Conservation (phyloP, 2,329 filamentous ascomycete genomes). For the Aspergillus brunneoviolaceus region DNA sequence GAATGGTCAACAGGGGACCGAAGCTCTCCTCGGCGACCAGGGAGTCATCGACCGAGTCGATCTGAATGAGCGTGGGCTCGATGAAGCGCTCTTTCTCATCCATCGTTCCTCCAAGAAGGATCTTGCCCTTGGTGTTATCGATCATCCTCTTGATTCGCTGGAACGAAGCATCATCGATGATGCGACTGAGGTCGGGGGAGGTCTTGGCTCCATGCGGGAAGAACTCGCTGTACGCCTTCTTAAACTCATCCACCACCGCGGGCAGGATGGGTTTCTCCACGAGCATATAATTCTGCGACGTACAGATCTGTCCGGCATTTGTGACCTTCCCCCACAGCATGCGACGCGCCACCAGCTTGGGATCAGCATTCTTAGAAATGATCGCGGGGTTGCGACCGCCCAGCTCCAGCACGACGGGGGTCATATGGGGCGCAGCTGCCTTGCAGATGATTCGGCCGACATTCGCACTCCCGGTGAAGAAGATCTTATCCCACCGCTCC, state of each 20-base stretch:
- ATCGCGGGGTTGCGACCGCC: constrained; percentile 92
- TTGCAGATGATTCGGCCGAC: constrained; percentile 86
- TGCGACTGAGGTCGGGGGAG: constrained; percentile 75
- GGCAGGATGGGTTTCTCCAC: constrained; percentile 73
- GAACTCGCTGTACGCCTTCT: constrained; percentile 69
- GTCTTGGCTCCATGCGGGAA: constrained; percentile 77
- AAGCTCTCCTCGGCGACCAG: constrained; percentile 85
- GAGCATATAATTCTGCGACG: constrained; percentile 89
- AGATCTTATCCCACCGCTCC: constrained; percentile 96
- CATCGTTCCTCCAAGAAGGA: constrained; percentile 80
- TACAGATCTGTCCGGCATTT: constrained; percentile 87
- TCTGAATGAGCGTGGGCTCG: constrained; percentile 87
- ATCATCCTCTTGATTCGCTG: constrained; percentile 85
- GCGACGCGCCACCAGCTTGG: constrained; percentile 75
- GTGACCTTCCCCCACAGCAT: constrained; percentile 85
- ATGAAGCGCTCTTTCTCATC: constrained; percentile 81
- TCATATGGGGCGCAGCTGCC: constrained; percentile 85
- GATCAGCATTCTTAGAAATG: constrained; percentile 77
- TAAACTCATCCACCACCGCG: constrained; percentile 72
- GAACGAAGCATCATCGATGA: constrained; percentile 80
- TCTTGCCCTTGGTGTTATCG: constrained; percentile 77
- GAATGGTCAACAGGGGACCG: constrained; percentile 83
- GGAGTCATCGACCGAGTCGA: constrained; percentile 71
- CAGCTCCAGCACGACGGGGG: constrained; percentile 84
- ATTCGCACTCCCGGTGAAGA: constrained; percentile 79